Percentiles rank a stretch among this genome's conserved stretches.
phyloP scores from a whole-genome alignment of 2,329 filamentous ascomycete genomes.

The Tolypocladium sp. region DNA sequence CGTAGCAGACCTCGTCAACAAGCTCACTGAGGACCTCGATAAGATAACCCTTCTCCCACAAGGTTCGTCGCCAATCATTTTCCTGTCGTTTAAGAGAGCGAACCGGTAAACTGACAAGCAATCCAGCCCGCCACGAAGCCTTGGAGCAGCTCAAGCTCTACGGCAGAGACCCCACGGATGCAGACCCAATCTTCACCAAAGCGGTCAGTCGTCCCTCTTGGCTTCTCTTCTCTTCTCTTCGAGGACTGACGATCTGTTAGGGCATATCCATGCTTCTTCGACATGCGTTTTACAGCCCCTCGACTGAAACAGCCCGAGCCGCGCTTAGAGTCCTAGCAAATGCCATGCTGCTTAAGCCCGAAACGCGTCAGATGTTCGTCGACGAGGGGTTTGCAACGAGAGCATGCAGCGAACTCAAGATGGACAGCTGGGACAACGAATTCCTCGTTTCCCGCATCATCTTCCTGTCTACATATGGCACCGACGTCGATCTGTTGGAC shows the following conservation, averaged over 20 bases:
- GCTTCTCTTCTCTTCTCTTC: not conserved
- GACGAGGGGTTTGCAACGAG: conserved; percentile 45
- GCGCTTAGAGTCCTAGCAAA: conserved; percentile 77
- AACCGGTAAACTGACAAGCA: conserved; percentile 5
- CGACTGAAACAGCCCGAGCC: conserved; percentile 57
- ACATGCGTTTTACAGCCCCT: conserved; percentile 63
- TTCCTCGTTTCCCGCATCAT: conserved; percentile 54
- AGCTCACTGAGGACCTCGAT: conserved; percentile 53
- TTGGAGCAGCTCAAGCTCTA: conserved; percentile 60
- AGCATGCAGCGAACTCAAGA: conserved; percentile 63
- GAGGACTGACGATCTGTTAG: conserved; percentile 29
- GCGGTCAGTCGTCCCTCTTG: conserved; percentile 40
- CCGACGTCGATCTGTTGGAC: conserved; percentile 37
- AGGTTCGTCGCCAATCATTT: conserved; percentile 34
- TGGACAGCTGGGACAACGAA: conserved; percentile 71
- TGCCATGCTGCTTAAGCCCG: conserved; percentile 46
- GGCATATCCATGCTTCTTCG: conserved; percentile 64
- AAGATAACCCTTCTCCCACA: conserved; percentile 47
- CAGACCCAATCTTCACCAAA: conserved; percentile 77
- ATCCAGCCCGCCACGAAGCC: conserved; percentile 50
- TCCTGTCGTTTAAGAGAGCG: conserved; percentile 1
- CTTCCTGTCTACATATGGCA: conserved; percentile 38
- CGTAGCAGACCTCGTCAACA: conserved; percentile 54
- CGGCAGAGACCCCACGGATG: conserved; percentile 58
- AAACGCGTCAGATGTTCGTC: conserved; percentile 34